Evolutionary conservation across 352 stramenopile species (phyloP).

Genomic region (Aphanomyces cochlioides): DNA sequence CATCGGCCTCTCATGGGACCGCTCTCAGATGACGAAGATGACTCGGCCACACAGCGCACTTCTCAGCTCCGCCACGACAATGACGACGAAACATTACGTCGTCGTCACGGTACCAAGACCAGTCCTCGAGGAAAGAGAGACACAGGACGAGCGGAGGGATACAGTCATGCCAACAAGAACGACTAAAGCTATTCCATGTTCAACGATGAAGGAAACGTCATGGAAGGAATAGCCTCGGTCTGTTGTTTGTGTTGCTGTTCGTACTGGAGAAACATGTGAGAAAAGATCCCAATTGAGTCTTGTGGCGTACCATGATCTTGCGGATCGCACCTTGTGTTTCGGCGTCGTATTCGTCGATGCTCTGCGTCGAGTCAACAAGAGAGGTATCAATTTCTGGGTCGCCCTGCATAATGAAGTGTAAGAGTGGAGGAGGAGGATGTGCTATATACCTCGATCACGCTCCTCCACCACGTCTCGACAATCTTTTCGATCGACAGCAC

Average conservation of each 20-base stretch:
- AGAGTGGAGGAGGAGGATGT: background rate
- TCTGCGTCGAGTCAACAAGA: conserved; percentile 95
- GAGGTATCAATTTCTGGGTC: conserved; percentile 97
- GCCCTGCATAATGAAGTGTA: conserved; percentile 31
- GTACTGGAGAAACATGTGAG: conserved; percentile 10
- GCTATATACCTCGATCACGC: conserved; percentile 53
- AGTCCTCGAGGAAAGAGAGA: background rate
- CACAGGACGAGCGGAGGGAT: too few species aligned
- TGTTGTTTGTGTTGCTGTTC: conserved; percentile 20
- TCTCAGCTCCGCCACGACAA: too few species aligned
- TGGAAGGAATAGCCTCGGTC: background rate
- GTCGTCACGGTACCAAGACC: background rate
- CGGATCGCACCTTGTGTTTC: conserved; percentile 97
- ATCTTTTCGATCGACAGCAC: conserved; percentile 93
- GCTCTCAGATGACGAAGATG: conserved; percentile 67
- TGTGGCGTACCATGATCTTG: conserved; percentile 91
- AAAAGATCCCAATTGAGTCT: background rate
- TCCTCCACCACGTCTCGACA: conserved; percentile 97
- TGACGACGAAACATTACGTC: conserved; percentile 9
- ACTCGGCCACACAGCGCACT: background rate
- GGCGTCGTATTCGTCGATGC: conserved; percentile 95
- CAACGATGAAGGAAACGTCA: background rate
- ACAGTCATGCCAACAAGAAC: background rate
- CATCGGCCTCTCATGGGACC: conserved; percentile 62
- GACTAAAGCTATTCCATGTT: conserved; percentile 16